These are phyloP conservation scores for Geosmithia putterillii DNA, from an alignment of 2,329 filamentous ascomycete genomes.

Conservation along the genomic window DNA sequence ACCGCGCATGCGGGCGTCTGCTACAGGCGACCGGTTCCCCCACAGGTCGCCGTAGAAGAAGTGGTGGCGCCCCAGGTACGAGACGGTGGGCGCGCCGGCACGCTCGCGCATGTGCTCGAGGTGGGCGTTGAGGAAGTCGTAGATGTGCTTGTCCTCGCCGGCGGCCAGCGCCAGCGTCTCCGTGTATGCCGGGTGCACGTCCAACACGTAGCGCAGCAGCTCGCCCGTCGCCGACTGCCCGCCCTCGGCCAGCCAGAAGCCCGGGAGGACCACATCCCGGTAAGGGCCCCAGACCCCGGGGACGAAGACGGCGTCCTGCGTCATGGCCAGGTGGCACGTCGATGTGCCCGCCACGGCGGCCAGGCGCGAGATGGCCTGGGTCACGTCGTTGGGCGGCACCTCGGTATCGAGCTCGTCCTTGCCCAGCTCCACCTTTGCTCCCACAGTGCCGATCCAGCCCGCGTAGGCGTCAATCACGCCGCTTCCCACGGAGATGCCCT, in stretches of 20 bases:
- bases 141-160: conserved; percentile 77
- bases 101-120: conserved; percentile 64
- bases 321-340: conserved; percentile 95
- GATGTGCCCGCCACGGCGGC: conserved; percentile 94
- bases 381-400: conserved; percentile 69
- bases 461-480: conserved; percentile 98
- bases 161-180: conserved; percentile 69
- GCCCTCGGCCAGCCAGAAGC: conserved; percentile 94
- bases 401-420: conserved; percentile 53
- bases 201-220: conserved; percentile 83
- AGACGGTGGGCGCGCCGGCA: conserved; percentile 59
- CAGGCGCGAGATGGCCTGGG: conserved; percentile 83
- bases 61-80: conserved; percentile 81
- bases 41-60: conserved; percentile 99
- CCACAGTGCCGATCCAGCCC: conserved; percentile 98
- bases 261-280: conserved; percentile 80
- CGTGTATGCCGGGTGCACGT: conserved; percentile 85
- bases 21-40: conserved; percentile 89
- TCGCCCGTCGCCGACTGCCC: conserved; percentile 95
- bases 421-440: conserved; percentile 75
- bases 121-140: conserved; percentile 87
- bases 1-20: conserved; percentile 87
- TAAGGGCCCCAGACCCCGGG: conserved; percentile 96
- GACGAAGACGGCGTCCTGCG: conserved; percentile 83
- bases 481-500: conserved; percentile 85